Conservation (phyloP, 2,329 filamentous ascomycete species). For the Pleoardoris graminearum region DNA sequence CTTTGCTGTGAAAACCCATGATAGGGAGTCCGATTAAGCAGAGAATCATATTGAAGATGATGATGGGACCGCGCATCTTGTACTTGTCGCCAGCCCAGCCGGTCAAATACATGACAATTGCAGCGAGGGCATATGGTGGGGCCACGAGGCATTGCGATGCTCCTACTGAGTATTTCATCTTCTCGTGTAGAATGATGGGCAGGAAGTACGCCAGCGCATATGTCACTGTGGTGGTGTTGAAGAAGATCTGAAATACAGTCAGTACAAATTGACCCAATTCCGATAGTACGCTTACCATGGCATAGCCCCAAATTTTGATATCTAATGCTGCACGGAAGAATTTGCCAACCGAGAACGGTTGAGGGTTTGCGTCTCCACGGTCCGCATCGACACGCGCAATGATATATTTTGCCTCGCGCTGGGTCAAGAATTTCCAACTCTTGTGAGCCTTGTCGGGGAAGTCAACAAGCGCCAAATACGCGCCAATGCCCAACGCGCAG, state of each 20-base stretch:
- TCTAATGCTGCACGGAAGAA: constrained; percentile 55
- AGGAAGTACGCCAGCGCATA: constrained; percentile 81
- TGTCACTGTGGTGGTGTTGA: constrained; percentile 68
- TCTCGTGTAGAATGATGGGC: constrained; percentile 68
- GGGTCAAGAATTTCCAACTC: constrained; percentile 50
- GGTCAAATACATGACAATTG: constrained; percentile 52
- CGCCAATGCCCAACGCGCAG: constrained; percentile 43
- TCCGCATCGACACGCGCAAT: constrained; percentile 58
- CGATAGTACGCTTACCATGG: constrained; percentile 35
- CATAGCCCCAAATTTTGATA: constrained; percentile 60
- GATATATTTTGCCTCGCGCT: constrained; percentile 54
- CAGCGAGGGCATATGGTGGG: constrained; percentile 43
- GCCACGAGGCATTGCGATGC: constrained; percentile 71
- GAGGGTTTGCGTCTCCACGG: constrained; percentile 55
- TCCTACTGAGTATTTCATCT: constrained; percentile 67
- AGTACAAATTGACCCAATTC: constrained; percentile 9
- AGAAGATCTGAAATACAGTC: constrained; percentile 49
- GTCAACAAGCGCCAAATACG: constrained; percentile 51
- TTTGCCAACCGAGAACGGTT: constrained; percentile 53
- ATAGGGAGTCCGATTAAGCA: constrained; percentile 71
- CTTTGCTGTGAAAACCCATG: constrained; percentile 66
- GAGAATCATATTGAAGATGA: constrained; percentile 67
- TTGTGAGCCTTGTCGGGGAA: constrained; percentile 51
- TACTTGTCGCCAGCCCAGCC: constrained; percentile 70
- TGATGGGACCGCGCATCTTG: constrained; percentile 66